Base-by-base conservation (phyloP, 495 filamentous ascomycete species). In the Neohortaea acidophila region DNA sequence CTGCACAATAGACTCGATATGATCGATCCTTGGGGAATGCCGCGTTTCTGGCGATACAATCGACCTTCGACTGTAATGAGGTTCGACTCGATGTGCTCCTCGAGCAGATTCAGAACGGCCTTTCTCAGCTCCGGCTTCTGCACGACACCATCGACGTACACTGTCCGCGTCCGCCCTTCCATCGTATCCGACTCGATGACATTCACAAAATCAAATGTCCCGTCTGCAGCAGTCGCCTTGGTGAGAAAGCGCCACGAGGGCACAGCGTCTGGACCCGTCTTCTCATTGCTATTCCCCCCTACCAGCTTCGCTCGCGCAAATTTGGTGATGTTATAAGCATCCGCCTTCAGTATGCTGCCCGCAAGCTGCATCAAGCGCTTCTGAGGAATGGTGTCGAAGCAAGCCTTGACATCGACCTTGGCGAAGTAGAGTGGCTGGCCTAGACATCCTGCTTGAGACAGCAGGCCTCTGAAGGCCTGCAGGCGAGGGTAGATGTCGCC, bases 351-450 rank as follows among this genome's bases (percentile, higher is more conserved):
- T 14, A 94, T 62, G 2, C 61, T 57, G 13, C 70, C 57, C 32
- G 91, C 67, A 12, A 94, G 55, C 17, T 55, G 45, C 35, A 96
- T 48, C n/a, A 94, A 60, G 3, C 66, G 66, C 25, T 66, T 51
- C 49, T 96, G 91, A 0, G 89, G 89, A 32, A 97, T 94, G 0
- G 82, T 93, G 54, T 97, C 89, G 54, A 94, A 97, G 38, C 89
- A 93, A 7, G 84, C 72, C 55, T 84, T 67, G 20, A 94, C 84
- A 55, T 97, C 89, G 11, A 93, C 62, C 56, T 96, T 97, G 27
- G 78, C 85, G 49, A 96, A 94, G 54, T 79, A 94, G 7, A 84
- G 51, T 12, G 51, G 56, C 8, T 7, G n/a, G 17, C 26, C 64
- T 36, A 8, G 36, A 38, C 36, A 43, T 31, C 31, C 53, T 30